Conservation (phyloP, 768 basidiomycete genomes). For the Boletus reticulatus region DNA sequence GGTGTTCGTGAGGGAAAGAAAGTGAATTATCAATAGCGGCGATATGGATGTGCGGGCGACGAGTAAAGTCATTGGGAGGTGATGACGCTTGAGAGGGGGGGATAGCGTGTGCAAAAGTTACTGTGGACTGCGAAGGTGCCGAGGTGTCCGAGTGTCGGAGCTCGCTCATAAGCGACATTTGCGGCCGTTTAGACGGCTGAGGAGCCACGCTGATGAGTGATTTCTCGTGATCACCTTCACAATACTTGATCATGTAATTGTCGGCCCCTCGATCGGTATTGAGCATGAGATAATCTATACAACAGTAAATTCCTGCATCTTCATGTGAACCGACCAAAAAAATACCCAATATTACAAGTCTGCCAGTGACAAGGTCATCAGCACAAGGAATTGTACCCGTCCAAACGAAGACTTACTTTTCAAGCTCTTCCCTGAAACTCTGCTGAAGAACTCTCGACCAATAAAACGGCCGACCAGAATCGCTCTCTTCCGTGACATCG, state of each 20-base stretch:
- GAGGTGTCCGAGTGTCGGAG: constrained; percentile 48
- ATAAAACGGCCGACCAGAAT: constrained; percentile 64
- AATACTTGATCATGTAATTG: constrained; percentile 93
- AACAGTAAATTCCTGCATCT: constrained; percentile 1
- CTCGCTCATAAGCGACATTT: constrained; percentile 76
- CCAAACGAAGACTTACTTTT: constrained; percentile 56
- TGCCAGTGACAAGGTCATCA: constrained; percentile 28
- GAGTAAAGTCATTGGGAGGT: constrained; percentile 42
- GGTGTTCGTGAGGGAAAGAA: constrained; percentile 90
- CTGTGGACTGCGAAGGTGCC: constrained; percentile 37
- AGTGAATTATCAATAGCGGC: constrained; percentile 94
- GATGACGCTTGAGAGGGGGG: constrained; percentile 37
- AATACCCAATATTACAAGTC: constrained; percentile 79
- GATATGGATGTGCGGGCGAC: constrained; percentile 81
- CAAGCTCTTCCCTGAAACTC: constrained; percentile 83
- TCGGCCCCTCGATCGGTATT: constrained; percentile 87
- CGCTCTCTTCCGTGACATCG: constrained; percentile 58
- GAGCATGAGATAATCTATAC: constrained; percentile 82
- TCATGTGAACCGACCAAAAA: background rate
- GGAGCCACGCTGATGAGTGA: constrained; percentile 77
- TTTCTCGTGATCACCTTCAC: constrained; percentile 78
- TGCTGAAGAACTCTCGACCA: constrained; percentile 80
- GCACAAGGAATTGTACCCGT: constrained; percentile 2
- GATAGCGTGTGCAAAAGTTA: constrained; percentile 39
- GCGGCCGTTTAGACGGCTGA: constrained; percentile 58